phyloP scores from a whole-genome alignment of 2,329 filamentous ascomycete species.

The Fusarium hostae region DNA sequence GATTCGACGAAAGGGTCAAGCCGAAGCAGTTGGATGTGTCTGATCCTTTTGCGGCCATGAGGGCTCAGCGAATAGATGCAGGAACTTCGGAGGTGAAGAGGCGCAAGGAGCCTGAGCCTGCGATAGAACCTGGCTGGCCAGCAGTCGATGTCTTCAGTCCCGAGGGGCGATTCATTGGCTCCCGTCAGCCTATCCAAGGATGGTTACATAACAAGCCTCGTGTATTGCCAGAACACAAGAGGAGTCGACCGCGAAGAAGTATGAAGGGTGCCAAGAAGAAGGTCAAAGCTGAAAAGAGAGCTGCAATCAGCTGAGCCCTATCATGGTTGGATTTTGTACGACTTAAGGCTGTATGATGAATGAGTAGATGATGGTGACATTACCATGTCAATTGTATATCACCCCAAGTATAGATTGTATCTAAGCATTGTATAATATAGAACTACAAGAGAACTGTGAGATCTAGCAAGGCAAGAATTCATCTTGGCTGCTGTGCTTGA shows the following conservation, averaged over 20 bases:
- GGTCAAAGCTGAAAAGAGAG: slow-evolving; percentile 47
- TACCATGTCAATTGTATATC: slow-evolving; percentile 26
- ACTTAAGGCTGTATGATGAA: slow-evolving; percentile 23
- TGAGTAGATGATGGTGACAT: slow-evolving; percentile 20
- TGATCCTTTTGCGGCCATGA: slow-evolving; percentile 44
- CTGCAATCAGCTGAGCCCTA: slow-evolving; percentile 14
- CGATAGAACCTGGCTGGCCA: slow-evolving; percentile 64
- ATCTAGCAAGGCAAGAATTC: background rate
- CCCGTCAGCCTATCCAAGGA: slow-evolving; percentile 75
- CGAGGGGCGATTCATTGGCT: slow-evolving; percentile 80
- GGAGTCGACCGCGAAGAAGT: slow-evolving; percentile 70
- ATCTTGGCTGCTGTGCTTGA: background rate
- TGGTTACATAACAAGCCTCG: slow-evolving; percentile 72
- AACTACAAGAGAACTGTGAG: background rate
- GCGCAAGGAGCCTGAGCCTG: slow-evolving; percentile 20
- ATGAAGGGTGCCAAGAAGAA: slow-evolving; percentile 71
- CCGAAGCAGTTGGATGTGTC: slow-evolving; percentile 5
- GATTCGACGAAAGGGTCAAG: background rate
- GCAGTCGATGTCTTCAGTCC: slow-evolving; percentile 87
- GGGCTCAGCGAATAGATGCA: slow-evolving; percentile 40
- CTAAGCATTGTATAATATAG: slow-evolving; percentile 23
- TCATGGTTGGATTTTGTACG: background rate
- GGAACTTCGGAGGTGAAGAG: background rate
- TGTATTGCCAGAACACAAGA: slow-evolving; percentile 59
- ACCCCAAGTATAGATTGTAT: slow-evolving; percentile 18